Conservation (phyloP, 257 asterid species). For the Haberlea rhodopensis region DNA sequence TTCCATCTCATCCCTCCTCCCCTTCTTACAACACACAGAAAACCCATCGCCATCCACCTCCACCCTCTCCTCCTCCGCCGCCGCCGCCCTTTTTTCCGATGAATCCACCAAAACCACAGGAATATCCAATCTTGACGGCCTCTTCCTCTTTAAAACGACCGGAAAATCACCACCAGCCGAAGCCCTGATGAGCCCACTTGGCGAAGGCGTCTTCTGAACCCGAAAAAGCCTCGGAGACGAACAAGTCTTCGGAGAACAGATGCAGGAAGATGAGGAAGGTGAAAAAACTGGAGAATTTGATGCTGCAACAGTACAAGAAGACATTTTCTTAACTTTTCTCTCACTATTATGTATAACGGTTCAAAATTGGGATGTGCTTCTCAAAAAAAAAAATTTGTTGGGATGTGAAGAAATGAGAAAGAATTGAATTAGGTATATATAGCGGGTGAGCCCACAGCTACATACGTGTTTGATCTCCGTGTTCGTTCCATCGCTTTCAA, state of each 20-base stretch:
- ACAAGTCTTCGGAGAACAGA: constrained; percentile 38
- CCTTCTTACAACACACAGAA: constrained; percentile 76
- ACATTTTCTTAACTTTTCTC: constrained; percentile 22
- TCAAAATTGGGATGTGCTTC: neutral
- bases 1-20: constrained; percentile 76
- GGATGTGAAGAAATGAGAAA: too few relatives aligned
- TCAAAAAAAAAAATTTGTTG: too few relatives aligned
- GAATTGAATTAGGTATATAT: too few relatives aligned
- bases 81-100: constrained; percentile 21
- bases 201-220: constrained; percentile 37
- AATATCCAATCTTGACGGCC: constrained; percentile 57
- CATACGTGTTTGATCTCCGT: too few relatives aligned
- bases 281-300: constrained; percentile 66
- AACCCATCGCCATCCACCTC: constrained; percentile 75
- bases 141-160: constrained; percentile 50
- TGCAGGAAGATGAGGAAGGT: constrained; percentile 40
- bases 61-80: constrained; percentile 32
- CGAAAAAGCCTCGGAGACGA: constrained; percentile 60
- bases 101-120: constrained; percentile 36
- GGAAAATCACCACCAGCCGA: constrained; percentile 37
- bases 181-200: constrained; percentile 55
- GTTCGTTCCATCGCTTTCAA: too few relatives aligned
- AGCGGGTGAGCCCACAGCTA: too few relatives aligned
- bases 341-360: neutral
- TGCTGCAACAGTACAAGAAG: constrained; percentile 52